A percentile compares a stretch with the other conserved stretches of the same genome.
Evolutionary conservation across 345 rosid species (phyloP).

Genomic region (Corchorus capsularis): DNA sequence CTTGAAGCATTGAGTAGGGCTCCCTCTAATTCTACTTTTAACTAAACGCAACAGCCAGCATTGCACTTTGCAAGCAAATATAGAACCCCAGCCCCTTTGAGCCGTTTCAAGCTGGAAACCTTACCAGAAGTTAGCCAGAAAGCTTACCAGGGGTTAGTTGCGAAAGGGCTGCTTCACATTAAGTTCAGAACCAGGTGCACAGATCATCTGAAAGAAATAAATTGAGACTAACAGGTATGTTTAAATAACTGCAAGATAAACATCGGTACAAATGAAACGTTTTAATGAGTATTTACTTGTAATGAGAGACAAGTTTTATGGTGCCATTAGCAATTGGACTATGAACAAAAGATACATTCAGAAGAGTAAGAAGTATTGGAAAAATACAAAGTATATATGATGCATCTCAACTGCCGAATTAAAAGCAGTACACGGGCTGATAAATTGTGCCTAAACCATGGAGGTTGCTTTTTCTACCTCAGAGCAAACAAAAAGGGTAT

Average conservation of each 20-base stretch:
- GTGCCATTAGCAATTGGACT: background rate
- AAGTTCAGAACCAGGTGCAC: background rate
- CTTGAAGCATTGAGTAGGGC: background rate
- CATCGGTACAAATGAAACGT: background rate
- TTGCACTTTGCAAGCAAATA: too few species aligned
- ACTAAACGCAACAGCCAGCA: too few species aligned
- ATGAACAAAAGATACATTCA: slow-evolving; percentile 26
- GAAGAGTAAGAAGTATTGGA: background rate
- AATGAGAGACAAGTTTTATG: background rate
- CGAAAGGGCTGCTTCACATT: too few species aligned
- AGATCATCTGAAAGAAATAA: background rate
- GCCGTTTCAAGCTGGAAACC: too few species aligned
- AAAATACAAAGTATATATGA: background rate
- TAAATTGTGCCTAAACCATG: background rate
- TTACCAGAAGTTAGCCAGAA: too few species aligned
- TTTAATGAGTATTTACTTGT: background rate
- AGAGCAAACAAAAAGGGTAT: slow-evolving; percentile 15
- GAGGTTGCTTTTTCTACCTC: slow-evolving; percentile 23
- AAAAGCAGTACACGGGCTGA: slow-evolving; percentile 18
- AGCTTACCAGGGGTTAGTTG: too few species aligned
- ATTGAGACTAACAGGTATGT: background rate
- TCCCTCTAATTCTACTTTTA: too few species aligned
- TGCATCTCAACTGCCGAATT: slow-evolving; percentile 18
- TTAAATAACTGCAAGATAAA: background rate
- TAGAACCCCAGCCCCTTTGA: too few species aligned